phyloP scores from a whole-genome alignment of 257 asterid species.

The Capsicum rhomboideum region DNA sequence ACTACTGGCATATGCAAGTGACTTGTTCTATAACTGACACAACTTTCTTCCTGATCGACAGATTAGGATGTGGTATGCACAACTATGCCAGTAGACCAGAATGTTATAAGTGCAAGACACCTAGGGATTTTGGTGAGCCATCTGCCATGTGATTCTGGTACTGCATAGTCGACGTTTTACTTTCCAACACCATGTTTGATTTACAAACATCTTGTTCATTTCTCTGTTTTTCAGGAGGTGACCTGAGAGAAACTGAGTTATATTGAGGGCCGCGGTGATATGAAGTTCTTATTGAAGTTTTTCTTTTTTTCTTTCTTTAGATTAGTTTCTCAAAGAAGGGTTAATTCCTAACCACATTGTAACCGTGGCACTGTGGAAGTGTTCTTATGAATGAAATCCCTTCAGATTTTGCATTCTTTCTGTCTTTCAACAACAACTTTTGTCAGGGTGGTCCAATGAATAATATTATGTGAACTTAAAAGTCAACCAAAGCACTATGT shows the following conservation, averaged over 20 bases:
- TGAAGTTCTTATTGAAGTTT: not conserved
- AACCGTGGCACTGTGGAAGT: not conserved
- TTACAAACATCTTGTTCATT: not conserved
- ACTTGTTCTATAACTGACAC: not conserved
- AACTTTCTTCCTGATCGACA: conserved; percentile 2
- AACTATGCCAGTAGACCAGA: conserved; percentile 63
- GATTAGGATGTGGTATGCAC: conserved; percentile 7
- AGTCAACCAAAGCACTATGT: not conserved
- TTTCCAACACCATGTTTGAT: not conserved
- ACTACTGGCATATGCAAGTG: not conserved
- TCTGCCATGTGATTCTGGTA: not conserved
- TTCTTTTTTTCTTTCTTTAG: not conserved
- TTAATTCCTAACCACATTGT: not conserved
- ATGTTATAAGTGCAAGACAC: conserved; percentile 61
- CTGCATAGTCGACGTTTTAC: not conserved
- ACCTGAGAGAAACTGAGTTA: not conserved
- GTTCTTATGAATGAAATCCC: conserved; percentile 19
- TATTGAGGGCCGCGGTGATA: not conserved
- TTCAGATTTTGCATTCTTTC: not conserved
- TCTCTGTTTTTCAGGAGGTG: conserved; percentile 7
- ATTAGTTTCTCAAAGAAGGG: conserved; percentile 10
- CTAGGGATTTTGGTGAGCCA: conserved; percentile 47
- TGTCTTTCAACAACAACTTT: not conserved
- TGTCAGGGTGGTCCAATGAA: not conserved
- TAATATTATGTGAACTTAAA: not conserved